Percentiles rank a stretch among this genome's conserved stretches.
phyloP scores from a whole-genome alignment of 164 flowering plant species.

The Aristolochia fimbriata region DNA sequence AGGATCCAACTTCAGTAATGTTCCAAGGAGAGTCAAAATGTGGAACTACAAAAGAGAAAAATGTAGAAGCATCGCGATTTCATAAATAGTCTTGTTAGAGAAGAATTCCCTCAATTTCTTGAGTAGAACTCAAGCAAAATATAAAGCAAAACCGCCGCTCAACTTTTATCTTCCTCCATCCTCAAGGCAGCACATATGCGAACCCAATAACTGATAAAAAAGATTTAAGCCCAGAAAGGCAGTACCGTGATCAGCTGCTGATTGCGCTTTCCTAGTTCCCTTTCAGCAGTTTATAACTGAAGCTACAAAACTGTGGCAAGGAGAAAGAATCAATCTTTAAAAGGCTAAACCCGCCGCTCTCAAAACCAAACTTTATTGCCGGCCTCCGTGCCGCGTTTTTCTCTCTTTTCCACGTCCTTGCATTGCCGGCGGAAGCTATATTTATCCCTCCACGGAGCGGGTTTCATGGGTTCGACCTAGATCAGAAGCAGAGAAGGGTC shows the following conservation, averaged over 20 bases:
- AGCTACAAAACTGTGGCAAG: slow-evolving; percentile 11
- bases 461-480: slow-evolving; percentile 1
- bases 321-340: slow-evolving; percentile 22
- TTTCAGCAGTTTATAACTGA: slow-evolving; percentile 3
- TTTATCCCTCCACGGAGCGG: not conserved
- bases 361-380: slow-evolving; percentile 3
- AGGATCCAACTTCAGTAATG: no score
- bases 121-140: slow-evolving; percentile 83
- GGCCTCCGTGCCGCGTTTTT: slow-evolving; percentile 2
- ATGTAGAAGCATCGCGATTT: no score
- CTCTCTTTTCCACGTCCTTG: not conserved
- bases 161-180: slow-evolving; percentile 24
- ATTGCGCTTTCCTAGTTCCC: not conserved
- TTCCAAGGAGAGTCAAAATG: no score
- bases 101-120: slow-evolving; percentile 16
- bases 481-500: not conserved
- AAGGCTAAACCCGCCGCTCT: not conserved
- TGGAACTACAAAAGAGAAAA: no score
- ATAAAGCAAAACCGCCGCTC: slow-evolving; percentile 22
- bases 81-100: no score
- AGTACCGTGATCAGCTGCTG: not conserved
- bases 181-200: slow-evolving; percentile 78
- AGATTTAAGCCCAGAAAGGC: not conserved
- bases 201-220: not conserved
- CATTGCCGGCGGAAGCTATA: slow-evolving; percentile 1